Evolutionary conservation across 1,284 basidiomycete genomes (phyloP), one percentile per base, ranked within the genome.

Genomic region (Cryptococcus sp.): DNA sequence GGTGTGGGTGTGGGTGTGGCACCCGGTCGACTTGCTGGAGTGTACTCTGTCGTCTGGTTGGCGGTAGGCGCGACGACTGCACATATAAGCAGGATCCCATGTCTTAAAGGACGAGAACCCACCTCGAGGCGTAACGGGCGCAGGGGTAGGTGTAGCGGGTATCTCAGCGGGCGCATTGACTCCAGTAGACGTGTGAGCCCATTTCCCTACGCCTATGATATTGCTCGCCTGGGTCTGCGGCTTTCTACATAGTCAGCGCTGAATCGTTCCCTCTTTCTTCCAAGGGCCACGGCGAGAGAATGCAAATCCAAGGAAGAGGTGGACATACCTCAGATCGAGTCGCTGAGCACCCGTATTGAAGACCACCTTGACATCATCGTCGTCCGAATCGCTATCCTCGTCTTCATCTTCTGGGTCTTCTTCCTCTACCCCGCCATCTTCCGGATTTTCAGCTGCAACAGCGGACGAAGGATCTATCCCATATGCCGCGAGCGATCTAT

Each of bases 11-110:
- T 41, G 42, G 62, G 47, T 2, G 62, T 52, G 19, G 59, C 25
- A 9, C 74, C 78, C 7, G 82, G 83, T 38, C 89, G 78, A 51
- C 86, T 80, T n/a, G 84, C 81, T 7, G 87, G 87, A 0, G 85
- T 90, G 71, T 94, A 93, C 73, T 94, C 91, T 9, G 90, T 92
- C 18, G 88, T 88, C 47, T 91, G 76, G 51, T 85, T 80, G 1
- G 83, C 81, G 40, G 76, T 78, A 10, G 78, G 76, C 23, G 47
- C 40, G 3, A 41, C n/a, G n/a, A 19, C 24, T 47, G 3, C 2
- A 14, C 1, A 22, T 43, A n/a, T 33, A 36, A 41, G 28, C 21
- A 39, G 38, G 42, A 35, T 39, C 33, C 46, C 7, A 14, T 22
- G 19, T 23, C 38, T 10, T 12, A 5, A n/a, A 7, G 16, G 11